A percentile compares a stretch with the other conserved stretches of the same genome.
Conservation (phyloP, 2,329 filamentous ascomycete genomes). For the Pestalotiopsis sp. region DNA sequence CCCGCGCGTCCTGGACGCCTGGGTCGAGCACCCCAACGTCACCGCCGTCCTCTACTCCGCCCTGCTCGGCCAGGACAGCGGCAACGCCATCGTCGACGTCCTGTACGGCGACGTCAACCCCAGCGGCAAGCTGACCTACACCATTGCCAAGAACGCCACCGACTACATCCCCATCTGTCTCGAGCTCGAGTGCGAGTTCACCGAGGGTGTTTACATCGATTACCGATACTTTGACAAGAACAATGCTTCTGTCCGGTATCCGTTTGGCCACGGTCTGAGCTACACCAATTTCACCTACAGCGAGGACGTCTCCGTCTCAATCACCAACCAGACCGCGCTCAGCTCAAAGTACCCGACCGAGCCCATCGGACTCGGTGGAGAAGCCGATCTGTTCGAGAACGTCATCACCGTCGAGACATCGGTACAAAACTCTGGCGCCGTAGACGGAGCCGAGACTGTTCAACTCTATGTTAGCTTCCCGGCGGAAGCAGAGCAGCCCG, state of each 20-base stretch:
- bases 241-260: slow-evolving; percentile 52
- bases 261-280: slow-evolving; percentile 58
- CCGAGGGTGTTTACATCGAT: slow-evolving; percentile 57
- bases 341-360: slow-evolving; percentile 46
- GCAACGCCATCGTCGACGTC: slow-evolving; percentile 60
- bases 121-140: slow-evolving; percentile 60
- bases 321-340: slow-evolving; percentile 30
- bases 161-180: slow-evolving; percentile 46
- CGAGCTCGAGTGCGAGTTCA: slow-evolving; percentile 17
- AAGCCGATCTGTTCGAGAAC: slow-evolving; percentile 57
- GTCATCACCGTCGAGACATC: slow-evolving; percentile 50
- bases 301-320: neutral
- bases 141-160: slow-evolving; percentile 50
- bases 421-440: slow-evolving; percentile 54
- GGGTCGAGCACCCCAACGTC: slow-evolving; percentile 59
- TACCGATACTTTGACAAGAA: slow-evolving; percentile 56
- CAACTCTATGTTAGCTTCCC: slow-evolving; percentile 61
- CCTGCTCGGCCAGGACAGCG: slow-evolving; percentile 58
- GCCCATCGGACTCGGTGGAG: slow-evolving; percentile 51
- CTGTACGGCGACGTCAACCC: slow-evolving; percentile 64
- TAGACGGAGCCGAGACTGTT: slow-evolving; percentile 55
- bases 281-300: slow-evolving; percentile 45
- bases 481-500: slow-evolving; percentile 33
- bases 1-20: slow-evolving; percentile 59
- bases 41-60: slow-evolving; percentile 63